Conservation (phyloP, 2,329 filamentous ascomycete genomes). For the Penicillium frequentans region DNA sequence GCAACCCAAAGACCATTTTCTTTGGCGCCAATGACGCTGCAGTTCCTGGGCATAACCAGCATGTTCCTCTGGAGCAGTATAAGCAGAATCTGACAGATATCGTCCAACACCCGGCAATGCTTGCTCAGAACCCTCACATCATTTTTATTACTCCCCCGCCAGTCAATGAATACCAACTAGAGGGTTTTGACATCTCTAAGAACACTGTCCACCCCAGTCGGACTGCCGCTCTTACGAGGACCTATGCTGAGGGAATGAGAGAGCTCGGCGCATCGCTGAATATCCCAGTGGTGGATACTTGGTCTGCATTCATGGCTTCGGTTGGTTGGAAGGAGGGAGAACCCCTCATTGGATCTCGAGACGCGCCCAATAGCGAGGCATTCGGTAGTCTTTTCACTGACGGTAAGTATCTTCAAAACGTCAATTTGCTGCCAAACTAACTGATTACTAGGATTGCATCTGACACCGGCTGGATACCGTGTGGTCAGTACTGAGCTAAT, state of each 20-base stretch:
- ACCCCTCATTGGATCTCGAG: slow-evolving; percentile 56
- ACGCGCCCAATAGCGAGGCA: slow-evolving; percentile 58
- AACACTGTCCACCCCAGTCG: slow-evolving; percentile 53
- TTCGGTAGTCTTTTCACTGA: slow-evolving; percentile 56
- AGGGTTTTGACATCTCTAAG: slow-evolving; percentile 48
- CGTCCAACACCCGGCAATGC: slow-evolving; percentile 68
- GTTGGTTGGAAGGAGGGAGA: slow-evolving; percentile 54
- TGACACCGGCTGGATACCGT: slow-evolving; percentile 57
- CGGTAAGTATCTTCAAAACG: slow-evolving; percentile 40
- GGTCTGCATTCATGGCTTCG: slow-evolving; percentile 71
- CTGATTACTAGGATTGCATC: slow-evolving; percentile 53
- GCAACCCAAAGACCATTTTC: slow-evolving; percentile 62
- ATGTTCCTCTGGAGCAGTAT: slow-evolving; percentile 75
- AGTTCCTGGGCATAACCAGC: slow-evolving; percentile 67
- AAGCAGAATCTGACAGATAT: slow-evolving; percentile 70
- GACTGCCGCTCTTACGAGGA: slow-evolving; percentile 62
- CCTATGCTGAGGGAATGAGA: slow-evolving; percentile 66
- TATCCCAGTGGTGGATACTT: slow-evolving; percentile 74
- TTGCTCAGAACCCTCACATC: slow-evolving; percentile 71
- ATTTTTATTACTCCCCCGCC: slow-evolving; percentile 78
- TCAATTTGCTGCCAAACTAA: slow-evolving; percentile 1
- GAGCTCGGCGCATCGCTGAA: slow-evolving; percentile 58
- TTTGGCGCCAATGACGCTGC: slow-evolving; percentile 91
- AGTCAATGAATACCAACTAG: slow-evolving; percentile 70
- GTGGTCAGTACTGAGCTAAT: slow-evolving; percentile 57